A percentile compares a stretch with the other conserved stretches of the same genome.
Evolutionary conservation across 495 filamentous ascomycete species (phyloP).

Genomic region (Parathielavia appendiculata): DNA sequence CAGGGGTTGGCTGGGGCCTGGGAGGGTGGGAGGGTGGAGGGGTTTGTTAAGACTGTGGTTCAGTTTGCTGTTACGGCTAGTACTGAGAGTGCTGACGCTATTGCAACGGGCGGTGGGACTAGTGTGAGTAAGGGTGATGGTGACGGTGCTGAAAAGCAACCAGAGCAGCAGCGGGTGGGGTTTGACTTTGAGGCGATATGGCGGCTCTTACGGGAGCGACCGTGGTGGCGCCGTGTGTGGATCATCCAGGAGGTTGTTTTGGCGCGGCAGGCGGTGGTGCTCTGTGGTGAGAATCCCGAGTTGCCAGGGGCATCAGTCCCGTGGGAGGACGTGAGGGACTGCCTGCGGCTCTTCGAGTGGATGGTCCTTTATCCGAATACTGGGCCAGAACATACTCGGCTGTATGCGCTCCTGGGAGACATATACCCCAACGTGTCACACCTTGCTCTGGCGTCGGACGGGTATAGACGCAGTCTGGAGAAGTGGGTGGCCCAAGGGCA

Average conservation of each 20-base stretch:
- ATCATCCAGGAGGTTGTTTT: slow-evolving; percentile 20
- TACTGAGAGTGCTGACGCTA: no score
- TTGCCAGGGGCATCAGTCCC: neutral
- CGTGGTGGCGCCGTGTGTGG: slow-evolving; percentile 18
- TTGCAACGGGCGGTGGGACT: no score
- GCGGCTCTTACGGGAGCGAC: neutral
- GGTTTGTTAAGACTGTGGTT: slow-evolving; percentile 4
- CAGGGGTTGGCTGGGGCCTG: neutral
- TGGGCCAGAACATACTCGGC: neutral
- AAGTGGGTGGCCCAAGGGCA: neutral
- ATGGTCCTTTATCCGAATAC: slow-evolving; percentile 11
- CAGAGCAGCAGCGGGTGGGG: neutral
- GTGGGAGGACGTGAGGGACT: slow-evolving; percentile 16
- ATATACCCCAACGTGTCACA: slow-evolving; percentile 6
- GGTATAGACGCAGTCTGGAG: neutral
- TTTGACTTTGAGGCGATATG: slow-evolving; percentile 10
- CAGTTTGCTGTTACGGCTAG: neutral
- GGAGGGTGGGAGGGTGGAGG: slow-evolving; percentile 3
- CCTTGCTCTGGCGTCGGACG: slow-evolving; percentile 5
- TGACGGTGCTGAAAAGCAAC: neutral
- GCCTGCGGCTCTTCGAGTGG: slow-evolving; percentile 11
- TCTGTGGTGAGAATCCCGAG: neutral
- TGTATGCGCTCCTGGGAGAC: slow-evolving; percentile 12
- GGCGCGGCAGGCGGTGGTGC: slow-evolving; percentile 10
- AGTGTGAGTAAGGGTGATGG: neutral